Evolutionary conservation across 495 filamentous ascomycete genomes (phyloP).

Genomic region (Entonaema liquescens): DNA sequence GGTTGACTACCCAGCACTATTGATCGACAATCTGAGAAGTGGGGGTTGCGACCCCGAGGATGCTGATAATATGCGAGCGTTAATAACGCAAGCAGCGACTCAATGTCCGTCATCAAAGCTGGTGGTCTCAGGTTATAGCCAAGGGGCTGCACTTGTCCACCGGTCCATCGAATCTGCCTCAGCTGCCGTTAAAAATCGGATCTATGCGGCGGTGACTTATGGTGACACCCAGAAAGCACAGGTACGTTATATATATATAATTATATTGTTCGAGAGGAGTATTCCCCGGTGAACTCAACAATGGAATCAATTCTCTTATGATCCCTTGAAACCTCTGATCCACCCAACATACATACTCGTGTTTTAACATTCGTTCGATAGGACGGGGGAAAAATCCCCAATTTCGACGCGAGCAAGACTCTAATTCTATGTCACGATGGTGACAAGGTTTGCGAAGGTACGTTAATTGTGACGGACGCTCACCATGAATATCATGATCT

Average conservation of each 20-base stretch:
- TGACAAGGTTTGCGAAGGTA: constrained; percentile 63
- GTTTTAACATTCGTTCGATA: constrained; percentile 19
- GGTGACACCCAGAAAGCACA: constrained; percentile 65
- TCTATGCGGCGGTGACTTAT: constrained; percentile 64
- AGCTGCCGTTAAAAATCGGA: constrained; percentile 53
- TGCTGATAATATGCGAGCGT: constrained; percentile 47
- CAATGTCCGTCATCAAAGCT: constrained; percentile 51
- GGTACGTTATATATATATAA: not conserved
- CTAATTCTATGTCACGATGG: constrained; percentile 62
- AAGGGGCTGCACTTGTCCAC: constrained; percentile 65
- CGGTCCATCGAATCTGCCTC: constrained; percentile 55
- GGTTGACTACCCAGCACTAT: constrained; percentile 50
- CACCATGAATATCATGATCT: constrained; percentile 57
- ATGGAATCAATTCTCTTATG: not conserved
- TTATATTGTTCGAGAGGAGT: not conserved
- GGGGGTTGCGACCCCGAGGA: constrained; percentile 48
- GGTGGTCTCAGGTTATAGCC: constrained; percentile 56
- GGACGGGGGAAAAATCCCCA: constrained; percentile 56
- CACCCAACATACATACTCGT: not conserved
- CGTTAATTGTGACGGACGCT: constrained; percentile 56
- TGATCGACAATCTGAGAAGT: constrained; percentile 48
- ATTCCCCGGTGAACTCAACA: not conserved
- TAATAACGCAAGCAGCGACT: constrained; percentile 46
- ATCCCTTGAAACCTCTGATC: not conserved
- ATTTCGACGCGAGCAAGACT: constrained; percentile 54